phyloP scores from a whole-genome alignment of 768 basidiomycete species.

The Xanthoconium purpureum region DNA sequence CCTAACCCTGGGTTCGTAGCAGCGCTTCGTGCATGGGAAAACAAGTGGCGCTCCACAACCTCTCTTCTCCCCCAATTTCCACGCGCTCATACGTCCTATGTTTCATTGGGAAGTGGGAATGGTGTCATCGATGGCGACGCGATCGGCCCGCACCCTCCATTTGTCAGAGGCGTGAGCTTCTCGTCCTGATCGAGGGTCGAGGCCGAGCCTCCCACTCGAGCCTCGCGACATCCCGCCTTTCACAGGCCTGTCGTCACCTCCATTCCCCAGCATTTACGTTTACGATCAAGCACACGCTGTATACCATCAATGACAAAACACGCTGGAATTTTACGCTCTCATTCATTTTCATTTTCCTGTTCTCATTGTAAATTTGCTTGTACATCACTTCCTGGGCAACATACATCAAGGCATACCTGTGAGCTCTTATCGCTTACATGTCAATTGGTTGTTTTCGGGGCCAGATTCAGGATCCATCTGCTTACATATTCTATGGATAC shows the following conservation, averaged over 20 bases:
- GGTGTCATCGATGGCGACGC: background rate
- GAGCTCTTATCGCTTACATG: background rate
- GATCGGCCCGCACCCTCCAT: slow-evolving; percentile 6
- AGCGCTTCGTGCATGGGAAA: slow-evolving; percentile 59
- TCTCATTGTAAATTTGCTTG: background rate
- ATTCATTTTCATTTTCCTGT: background rate
- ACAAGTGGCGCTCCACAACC: slow-evolving; percentile 24
- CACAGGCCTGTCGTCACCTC: background rate
- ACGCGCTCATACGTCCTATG: slow-evolving; percentile 32
- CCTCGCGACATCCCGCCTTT: background rate
- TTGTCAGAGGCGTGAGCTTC: slow-evolving; percentile 29
- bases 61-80: slow-evolving; percentile 23
- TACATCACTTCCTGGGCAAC: background rate
- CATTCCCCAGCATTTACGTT: background rate
- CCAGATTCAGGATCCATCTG: background rate
- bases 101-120: background rate
- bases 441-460: background rate
- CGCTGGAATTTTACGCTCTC: background rate
- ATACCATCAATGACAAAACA: slow-evolving; percentile 6
- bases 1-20: slow-evolving; percentile 75
- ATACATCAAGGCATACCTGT: slow-evolving; percentile 3
- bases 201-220: background rate
- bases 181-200: slow-evolving; percentile 6
- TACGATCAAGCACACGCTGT: background rate
- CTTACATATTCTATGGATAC: background rate